These are phyloP conservation scores for Populus tomentosa DNA, from an alignment of 441 rosid genomes.

Conservation along the genomic window DNA sequence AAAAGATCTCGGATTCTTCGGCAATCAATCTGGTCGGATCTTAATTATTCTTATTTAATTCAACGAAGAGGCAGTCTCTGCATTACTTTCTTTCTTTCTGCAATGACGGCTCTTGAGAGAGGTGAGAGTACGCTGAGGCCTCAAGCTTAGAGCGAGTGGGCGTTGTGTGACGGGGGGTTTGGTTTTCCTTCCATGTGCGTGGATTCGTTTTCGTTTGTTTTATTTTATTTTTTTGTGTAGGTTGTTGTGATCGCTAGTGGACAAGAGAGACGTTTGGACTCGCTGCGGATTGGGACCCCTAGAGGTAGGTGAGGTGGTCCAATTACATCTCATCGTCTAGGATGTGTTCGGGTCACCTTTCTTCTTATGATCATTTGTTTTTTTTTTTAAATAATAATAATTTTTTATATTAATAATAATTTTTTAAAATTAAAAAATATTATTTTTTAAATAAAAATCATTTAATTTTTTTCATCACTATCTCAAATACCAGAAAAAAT, in stretches of 20 bases:
- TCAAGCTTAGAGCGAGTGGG: background rate
- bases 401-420: too few species aligned
- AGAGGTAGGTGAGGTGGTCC: too few species aligned
- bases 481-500: too few species aligned
- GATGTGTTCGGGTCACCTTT: too few species aligned
- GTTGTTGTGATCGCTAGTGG: background rate
- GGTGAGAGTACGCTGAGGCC: background rate
- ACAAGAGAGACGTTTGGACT: background rate
- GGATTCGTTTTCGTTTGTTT: background rate
- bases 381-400: too few species aligned
- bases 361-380: too few species aligned
- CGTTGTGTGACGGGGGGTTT: background rate
- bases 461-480: too few species aligned
- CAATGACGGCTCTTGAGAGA: background rate
- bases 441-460: too few species aligned
- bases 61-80: background rate
- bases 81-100: background rate
- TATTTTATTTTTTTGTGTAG: background rate
- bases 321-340: too few species aligned
- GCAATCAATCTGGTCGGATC: constrained; percentile 2
- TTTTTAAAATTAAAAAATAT: too few species aligned
- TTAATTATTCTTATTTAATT: background rate
- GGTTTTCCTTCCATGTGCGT: background rate
- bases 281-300: too few species aligned
- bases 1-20: constrained; percentile 3